Base-by-base conservation (phyloP, 352 stramenopile species). In the Phytopythium ostracodes region DNA sequence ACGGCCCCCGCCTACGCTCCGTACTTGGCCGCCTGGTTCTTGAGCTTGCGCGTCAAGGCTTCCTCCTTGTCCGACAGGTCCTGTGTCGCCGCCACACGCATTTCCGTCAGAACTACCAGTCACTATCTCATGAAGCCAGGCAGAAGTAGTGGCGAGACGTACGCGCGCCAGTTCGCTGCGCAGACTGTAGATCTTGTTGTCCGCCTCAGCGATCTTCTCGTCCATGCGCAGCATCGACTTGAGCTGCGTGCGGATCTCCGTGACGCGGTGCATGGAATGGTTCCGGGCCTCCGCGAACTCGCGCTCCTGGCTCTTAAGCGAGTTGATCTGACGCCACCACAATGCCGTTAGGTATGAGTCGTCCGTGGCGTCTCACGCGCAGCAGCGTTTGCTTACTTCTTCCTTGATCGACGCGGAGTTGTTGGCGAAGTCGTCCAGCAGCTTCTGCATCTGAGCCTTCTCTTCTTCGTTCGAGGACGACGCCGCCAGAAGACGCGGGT, bases 401-500 rank as follows among this genome's bases (percentile, higher is more conserved):
- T 79, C 60, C 60, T 95, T 73, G n/a, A 89, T 77, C 0, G 24
- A 35, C n/a, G 43, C 61, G 15, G 82, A 65, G 56, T 79, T 72
- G 20, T 40, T 46, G 36, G 54, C 56, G 38, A 80, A 69, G 4
- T 87, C 70, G 29, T 89, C 70, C 20, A 92, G 29, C 15, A 78
- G 47, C 20, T 71, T 57, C 58, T 84, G 88, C 50, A 94, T 71
- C 52, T 89, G 70, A 17, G 67, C 53, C 63, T 86, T 91, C 55
- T 91, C 81, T 46, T 91, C 77, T 46, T 92, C 80, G 51, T 94
- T 89, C n/a, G 84, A 86, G 8, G 79, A 89, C 2, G 80, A 93
- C 4, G 80, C 81, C 4, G 71, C 87, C 22, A 96, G 53, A 27
- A 92, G 63, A 9, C 73, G 76, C 38, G 83, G 78, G 18, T 88